Conservation (phyloP, 2,329 filamentous ascomycete species). For the Colletotrichum sp. region DNA sequence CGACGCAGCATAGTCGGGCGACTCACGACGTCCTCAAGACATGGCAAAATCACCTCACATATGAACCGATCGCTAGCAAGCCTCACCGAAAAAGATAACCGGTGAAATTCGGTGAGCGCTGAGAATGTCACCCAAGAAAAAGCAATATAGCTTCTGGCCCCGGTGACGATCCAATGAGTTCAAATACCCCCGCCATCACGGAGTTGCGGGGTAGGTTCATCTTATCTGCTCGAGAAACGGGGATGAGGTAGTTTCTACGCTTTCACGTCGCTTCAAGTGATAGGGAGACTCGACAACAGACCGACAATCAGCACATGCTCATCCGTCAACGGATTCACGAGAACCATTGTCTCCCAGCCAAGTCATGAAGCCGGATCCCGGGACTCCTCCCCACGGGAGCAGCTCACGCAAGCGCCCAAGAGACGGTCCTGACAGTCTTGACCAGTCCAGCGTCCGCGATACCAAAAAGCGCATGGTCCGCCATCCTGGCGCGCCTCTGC, state of each 20-base stretch:
- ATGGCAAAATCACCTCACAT: neutral
- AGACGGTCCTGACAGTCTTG: neutral
- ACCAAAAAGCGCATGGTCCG: neutral
- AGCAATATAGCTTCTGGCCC: neutral
- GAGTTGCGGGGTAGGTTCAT: neutral
- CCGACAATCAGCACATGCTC: neutral
- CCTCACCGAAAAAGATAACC: accelerated
- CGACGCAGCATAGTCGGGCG: neutral
- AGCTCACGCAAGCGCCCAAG: neutral
- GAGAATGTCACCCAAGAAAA: neutral
- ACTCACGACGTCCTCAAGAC: neutral
- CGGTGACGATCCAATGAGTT: neutral
- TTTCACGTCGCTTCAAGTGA: neutral
- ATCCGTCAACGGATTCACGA: neutral
- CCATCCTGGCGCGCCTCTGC: neutral
- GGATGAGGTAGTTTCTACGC: accelerated
- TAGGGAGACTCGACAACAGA: accelerated
- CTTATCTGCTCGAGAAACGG: neutral
- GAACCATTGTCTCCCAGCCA: neutral
- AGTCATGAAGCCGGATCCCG: neutral
- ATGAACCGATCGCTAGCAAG: accelerated
- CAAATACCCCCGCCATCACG: neutral
- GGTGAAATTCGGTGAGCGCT: neutral
- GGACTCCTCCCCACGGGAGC: neutral
- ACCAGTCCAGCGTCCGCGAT: neutral